Percentiles rank a stretch among this genome's conserved stretches.
Conservation (phyloP, 2,329 filamentous ascomycete species). For the Xylariaceae sp. region DNA sequence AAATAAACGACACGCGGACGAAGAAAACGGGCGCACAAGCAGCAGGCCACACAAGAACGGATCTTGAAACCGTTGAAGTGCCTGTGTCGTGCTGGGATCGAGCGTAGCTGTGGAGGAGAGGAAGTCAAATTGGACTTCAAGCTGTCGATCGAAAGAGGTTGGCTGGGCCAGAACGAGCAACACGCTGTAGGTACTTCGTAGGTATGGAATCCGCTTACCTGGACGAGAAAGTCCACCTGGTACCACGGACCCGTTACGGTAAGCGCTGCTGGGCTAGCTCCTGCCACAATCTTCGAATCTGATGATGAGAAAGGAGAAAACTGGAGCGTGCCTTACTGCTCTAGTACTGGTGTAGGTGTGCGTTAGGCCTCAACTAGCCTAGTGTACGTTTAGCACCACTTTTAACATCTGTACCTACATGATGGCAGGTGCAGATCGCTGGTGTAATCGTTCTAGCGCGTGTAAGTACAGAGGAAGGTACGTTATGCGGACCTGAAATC, state of each 20-base stretch:
- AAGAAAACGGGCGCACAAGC: constrained; percentile 11
- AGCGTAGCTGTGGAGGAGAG: constrained; percentile 20
- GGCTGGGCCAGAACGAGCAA: not conserved
- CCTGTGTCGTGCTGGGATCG: constrained; percentile 14
- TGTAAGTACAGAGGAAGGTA: no score
- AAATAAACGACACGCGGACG: constrained; percentile 21
- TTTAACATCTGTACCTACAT: no score
- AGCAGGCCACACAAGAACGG: constrained; percentile 25
- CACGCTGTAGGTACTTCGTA: no score
- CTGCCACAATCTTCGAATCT: not conserved
- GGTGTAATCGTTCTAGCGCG: no score
- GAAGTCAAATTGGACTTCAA: constrained; percentile 9
- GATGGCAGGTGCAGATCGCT: no score
- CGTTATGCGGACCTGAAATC: no score
- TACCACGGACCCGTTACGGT: not conserved
- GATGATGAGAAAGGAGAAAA: constrained; percentile 11
- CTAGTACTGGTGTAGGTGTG: constrained; percentile 3
- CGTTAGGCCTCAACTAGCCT: not conserved
- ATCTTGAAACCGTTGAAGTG: constrained; percentile 27
- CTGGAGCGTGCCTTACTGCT: not conserved
- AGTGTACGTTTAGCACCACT: no score
- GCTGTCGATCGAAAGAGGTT: not conserved
- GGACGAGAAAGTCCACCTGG: not conserved
- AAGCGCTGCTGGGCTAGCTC: not conserved
- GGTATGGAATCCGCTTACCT: not conserved